These are phyloP conservation scores for Spergularia azorica DNA, from an alignment of 179 eudicot genomes.

Conservation along the genomic window DNA sequence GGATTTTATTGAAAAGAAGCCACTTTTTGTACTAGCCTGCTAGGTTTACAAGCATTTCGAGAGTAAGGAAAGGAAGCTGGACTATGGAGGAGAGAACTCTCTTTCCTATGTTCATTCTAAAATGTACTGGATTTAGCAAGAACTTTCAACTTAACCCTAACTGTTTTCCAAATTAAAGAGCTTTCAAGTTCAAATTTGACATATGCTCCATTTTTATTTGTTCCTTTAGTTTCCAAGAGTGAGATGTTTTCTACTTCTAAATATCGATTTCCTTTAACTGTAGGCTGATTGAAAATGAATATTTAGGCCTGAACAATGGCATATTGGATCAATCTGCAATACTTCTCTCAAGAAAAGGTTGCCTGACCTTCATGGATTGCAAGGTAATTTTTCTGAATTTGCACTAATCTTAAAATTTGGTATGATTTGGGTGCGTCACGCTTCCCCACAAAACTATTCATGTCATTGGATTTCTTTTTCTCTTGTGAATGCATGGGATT, in stretches of 20 bases:
- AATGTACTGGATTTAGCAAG: too few species aligned
- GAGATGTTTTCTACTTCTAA: neutral
- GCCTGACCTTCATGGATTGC: conserved; percentile 94
- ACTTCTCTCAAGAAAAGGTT: conserved; percentile 81
- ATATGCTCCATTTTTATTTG: neutral
- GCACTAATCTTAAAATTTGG: too few species aligned
- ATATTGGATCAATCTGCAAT: conserved; percentile 97
- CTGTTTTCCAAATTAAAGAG: too few species aligned
- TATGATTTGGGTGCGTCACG: neutral
- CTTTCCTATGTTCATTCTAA: neutral
- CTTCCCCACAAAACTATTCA: neutral
- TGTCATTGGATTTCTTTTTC: neutral
- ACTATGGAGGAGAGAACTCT: neutral
- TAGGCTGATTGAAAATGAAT: conserved; percentile 93
- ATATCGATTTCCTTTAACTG: conserved; percentile 19
- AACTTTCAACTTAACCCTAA: too few species aligned
- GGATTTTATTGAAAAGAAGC: neutral
- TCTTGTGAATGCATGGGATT: neutral
- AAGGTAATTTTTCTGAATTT: conserved; percentile 55
- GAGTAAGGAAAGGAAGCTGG: neutral
- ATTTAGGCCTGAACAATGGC: conserved; percentile 89
- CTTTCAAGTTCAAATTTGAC: neutral
- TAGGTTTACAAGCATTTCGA: neutral
- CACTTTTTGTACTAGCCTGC: too few species aligned
- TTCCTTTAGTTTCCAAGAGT: neutral